phyloP scores from a whole-genome alignment of 768 basidiomycete genomes.

The Suillus bovinus region DNA sequence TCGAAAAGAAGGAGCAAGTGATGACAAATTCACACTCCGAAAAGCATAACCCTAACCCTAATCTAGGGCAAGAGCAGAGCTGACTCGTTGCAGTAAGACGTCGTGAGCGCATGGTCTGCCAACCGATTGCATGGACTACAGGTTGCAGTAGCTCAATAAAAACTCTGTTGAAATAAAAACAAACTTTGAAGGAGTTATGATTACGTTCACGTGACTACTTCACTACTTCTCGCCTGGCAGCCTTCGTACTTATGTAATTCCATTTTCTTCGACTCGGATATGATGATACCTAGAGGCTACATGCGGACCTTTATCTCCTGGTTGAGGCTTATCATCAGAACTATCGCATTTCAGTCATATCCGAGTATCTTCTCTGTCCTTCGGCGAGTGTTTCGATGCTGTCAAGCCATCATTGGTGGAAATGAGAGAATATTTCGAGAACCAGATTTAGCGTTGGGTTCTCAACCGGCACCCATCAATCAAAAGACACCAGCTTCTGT shows the following conservation, averaged over 20 bases:
- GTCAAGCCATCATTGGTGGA: neutral
- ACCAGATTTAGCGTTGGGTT: neutral
- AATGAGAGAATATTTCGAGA: neutral
- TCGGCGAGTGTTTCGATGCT: neutral
- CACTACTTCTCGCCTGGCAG: too few species aligned
- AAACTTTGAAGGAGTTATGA: too few species aligned
- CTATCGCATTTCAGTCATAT: neutral
- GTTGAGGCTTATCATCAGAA: neutral
- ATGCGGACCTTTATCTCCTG: neutral
- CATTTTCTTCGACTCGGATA: neutral
- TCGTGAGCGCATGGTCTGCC: too few species aligned
- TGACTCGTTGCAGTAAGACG: neutral
- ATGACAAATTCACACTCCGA: constrained; percentile 27
- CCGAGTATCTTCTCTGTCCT: neutral
- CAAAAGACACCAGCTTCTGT: neutral
- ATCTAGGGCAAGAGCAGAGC: constrained; percentile 4
- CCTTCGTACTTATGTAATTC: too few species aligned
- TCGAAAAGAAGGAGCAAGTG: constrained; percentile 22
- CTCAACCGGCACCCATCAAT: neutral
- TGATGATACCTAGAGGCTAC: neutral
- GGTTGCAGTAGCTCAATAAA: too few species aligned
- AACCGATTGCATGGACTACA: too few species aligned
- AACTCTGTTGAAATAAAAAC: too few species aligned
- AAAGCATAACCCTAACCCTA: constrained; percentile 20
- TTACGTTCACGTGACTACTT: too few species aligned